A percentile compares a stretch with the other conserved stretches of the same genome.
phyloP scores from a whole-genome alignment of 345 rosid species.

The Mangifera indica region DNA sequence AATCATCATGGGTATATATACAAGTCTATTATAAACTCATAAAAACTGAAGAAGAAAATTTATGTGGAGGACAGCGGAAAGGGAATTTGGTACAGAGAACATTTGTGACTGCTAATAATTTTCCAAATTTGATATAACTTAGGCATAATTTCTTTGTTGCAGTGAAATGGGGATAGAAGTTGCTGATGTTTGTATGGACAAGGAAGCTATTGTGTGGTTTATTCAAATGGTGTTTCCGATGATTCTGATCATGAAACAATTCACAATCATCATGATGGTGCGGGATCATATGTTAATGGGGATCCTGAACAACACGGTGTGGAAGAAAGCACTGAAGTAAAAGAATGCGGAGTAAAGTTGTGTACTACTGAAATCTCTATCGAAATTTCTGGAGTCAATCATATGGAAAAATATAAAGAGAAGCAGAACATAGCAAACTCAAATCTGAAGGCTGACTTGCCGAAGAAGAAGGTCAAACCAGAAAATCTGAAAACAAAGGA shows the following conservation, averaged over 20 bases:
- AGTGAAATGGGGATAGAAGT: conserved; percentile 53
- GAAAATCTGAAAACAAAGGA: conserved; percentile 29
- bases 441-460: conserved; percentile 27
- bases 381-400: conserved; percentile 35
- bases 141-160: conserved; percentile 23
- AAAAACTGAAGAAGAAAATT: neutral
- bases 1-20: neutral
- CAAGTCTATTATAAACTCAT: neutral
- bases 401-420: conserved; percentile 29
- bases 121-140: conserved; percentile 2
- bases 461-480: conserved; percentile 29
- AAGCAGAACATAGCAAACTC: conserved; percentile 28
- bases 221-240: conserved; percentile 46
- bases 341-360: conserved; percentile 79
- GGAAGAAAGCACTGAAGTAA: conserved; percentile 60
- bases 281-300: conserved; percentile 39
- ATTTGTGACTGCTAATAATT: neutral
- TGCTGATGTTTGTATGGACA: conserved; percentile 77
- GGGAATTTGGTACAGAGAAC: conserved; percentile 1
- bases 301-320: conserved; percentile 41
- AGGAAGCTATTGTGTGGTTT: conserved; percentile 61
- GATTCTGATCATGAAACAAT: conserved; percentile 41
- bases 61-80: neutral
- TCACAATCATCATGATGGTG: conserved; percentile 37
- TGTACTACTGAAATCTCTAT: conserved; percentile 58